Base-by-base conservation (phyloP, 257 asterid genomes). In the Salvia miltiorrhiza region DNA sequence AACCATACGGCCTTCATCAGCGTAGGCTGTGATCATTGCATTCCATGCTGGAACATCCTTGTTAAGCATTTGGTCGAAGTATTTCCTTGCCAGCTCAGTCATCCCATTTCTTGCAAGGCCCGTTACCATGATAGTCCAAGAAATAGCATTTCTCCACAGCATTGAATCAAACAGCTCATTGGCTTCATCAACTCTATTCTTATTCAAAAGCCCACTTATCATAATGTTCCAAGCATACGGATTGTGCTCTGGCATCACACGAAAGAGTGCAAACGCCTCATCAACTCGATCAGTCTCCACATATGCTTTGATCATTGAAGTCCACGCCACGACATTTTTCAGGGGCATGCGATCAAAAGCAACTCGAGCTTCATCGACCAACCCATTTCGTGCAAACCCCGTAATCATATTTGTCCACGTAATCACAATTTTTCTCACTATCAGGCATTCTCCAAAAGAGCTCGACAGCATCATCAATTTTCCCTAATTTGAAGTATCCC, bases 11-110 rank as follows among this genome's bases (percentile, higher is more conserved):
- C 74, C 77, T 57, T 59, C 79, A 11, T 65, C 63, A 6, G 60
- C 4, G 33, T 80, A 80, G 24, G 79, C 77, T 54, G 90, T 79
- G 72, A 86, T 82, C 90, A 86, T 86, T 13, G 93, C 90, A 69
- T 87, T 87, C 90, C 93, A 87, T 0, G 93, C 85, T 2, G 88
- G 58, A 41, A 81, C 62, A 73, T 87, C 93, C 79, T 81, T 87
- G 66, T 73, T 47, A 24, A 81, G 88, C 86, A 82, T 87, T 55
- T 79, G 84, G 71, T 84, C 84, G 63, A 87, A 87, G 80, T 82
- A 80, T 37, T 70, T 57, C 69, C 85, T 80, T 5, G 93, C 86
- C 52, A 78, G 65, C 48, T 77, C 87, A 21, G 73, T 75, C 83
- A 75, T 65, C 70, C 90, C 88, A 49, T 80, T 78, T 67, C 84